Evolutionary conservation across 331 rosid species (phyloP).

Genomic region (Malus hybrid): DNA sequence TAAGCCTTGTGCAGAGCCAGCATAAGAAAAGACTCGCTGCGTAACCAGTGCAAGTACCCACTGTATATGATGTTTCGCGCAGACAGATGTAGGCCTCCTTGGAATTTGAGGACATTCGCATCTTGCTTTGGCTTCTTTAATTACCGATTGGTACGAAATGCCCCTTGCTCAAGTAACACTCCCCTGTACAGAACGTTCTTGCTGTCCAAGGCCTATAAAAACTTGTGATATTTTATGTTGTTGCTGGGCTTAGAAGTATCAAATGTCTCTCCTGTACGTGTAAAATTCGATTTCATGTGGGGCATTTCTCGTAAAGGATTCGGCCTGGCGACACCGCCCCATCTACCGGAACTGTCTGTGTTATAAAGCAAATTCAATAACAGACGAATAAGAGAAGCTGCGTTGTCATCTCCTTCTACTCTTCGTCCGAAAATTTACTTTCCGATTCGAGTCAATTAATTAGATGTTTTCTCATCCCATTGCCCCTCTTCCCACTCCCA

Average conservation of each 20-base stretch:
- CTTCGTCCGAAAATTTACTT: too few relatives aligned
- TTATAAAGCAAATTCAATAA: too few relatives aligned
- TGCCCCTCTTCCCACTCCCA: too few relatives aligned
- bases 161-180: not conserved
- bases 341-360: not conserved
- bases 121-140: not conserved
- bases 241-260: not conserved
- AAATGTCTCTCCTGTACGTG: not conserved
- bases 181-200: not conserved
- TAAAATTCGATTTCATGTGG: not conserved
- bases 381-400: too few relatives aligned
- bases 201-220: not conserved
- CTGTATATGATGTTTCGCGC: not conserved
- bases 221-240: not conserved
- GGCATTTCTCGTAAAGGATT: not conserved
- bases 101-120: not conserved
- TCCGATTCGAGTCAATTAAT: too few relatives aligned
- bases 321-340: not conserved
- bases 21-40: slow-evolving; percentile 38
- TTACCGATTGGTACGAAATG: not conserved
- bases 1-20: slow-evolving; percentile 50
- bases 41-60: not conserved
- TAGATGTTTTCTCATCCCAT: too few relatives aligned
- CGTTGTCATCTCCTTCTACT: too few relatives aligned
- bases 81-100: not conserved